Base-by-base conservation (phyloP, 805 yeast species). In the Nakazawaea wickerhamii region DNA sequence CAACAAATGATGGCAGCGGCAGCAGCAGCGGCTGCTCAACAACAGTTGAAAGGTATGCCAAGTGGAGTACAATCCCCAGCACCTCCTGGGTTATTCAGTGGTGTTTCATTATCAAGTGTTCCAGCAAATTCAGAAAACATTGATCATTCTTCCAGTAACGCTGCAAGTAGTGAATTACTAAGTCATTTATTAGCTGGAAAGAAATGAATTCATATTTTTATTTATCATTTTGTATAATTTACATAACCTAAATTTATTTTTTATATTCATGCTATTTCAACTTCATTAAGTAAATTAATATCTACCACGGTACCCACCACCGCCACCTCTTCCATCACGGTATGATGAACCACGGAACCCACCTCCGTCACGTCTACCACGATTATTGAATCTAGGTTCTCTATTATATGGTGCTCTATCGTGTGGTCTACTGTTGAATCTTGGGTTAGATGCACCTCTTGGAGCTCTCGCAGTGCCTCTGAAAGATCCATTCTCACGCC, bases 101-200 rank as follows among this genome's bases (percentile, higher is more conserved):
- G 42, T 22, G 43, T 36, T 17, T 34, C 44, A 32, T 36, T 19
- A 13, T 31, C 42, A 18, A 49, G 50, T 25, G 43, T 48, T 36
- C 25, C 40, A 17, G 44, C 47, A 28, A 13, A 8, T 37, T 38
- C 48, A 30, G 39, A 38, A 20, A 36, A 48, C 8, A 49, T 47
- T 9, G 31, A 19, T 4, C 19, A 30, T 10, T 14, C 38, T 8
- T 23, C 44, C 39, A 21, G 38, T 42, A 21, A 48, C 47, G 41
- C 51, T 15, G 56, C 58, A 46, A 59, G 63, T 46, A 80, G 88
- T 31, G 95, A 88, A 57, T 71, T 89, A 55, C 71, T 89, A 53
- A 86, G 79, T 45, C 96, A 88, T 60, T 68, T 89, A 57, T 81
- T 89, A 80, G 81, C 82, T 52, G 95, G 95, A 22, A 85, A 83